Base-by-base conservation (phyloP, 495 filamentous ascomycete genomes). In the Achaetomiella virescens region DNA sequence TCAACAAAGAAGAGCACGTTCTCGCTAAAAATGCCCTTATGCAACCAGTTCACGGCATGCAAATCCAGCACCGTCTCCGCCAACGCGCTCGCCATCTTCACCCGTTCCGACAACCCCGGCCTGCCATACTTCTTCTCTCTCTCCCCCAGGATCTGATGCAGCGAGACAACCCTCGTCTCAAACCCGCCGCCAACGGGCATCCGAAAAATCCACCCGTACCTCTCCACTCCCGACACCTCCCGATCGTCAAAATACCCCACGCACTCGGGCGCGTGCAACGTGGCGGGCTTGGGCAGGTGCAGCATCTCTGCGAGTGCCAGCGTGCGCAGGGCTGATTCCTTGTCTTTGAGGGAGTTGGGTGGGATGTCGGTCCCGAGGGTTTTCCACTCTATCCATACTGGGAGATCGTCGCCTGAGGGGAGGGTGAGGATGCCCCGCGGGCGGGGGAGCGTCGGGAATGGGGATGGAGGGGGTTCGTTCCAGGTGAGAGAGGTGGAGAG, bases 1-100 rank as follows among this genome's bases (percentile, higher is more conserved):
- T 9, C 7, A 17, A 58, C 55, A 40, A 76, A 70, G 55, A 82
- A 81, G 3, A 83, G 49, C 38, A 83, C 70, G 52, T 79, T 81
- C 33, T 77, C 67, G 45, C 71, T 75, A 24, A 78, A 73, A 1
- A 84, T 61, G 0, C 77, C 76, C 61, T 83, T 84, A 68, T 83
- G 81, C 24, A 83, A 62, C 80, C 78, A 84, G 47, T 79, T 76
- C 2, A 81, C 75, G 0, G 76, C 70, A 47, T 84, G 80, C 1
- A 84, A 66, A 38, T 66, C 59, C 47, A 70, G 42, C 3, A 66
- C 42, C 0, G 66, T 66, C 3, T 53, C 48, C 33, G 63, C 66
- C 14, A 70, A 49, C 53, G 42, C 55, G 12, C 20, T n/a, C 1
- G 67, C 67, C 41, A 70, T 38, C 9, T 35, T 24, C 14, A 70